phyloP scores from a whole-genome alignment of 2,329 filamentous ascomycete genomes.

The Fusarium pininemorale region DNA sequence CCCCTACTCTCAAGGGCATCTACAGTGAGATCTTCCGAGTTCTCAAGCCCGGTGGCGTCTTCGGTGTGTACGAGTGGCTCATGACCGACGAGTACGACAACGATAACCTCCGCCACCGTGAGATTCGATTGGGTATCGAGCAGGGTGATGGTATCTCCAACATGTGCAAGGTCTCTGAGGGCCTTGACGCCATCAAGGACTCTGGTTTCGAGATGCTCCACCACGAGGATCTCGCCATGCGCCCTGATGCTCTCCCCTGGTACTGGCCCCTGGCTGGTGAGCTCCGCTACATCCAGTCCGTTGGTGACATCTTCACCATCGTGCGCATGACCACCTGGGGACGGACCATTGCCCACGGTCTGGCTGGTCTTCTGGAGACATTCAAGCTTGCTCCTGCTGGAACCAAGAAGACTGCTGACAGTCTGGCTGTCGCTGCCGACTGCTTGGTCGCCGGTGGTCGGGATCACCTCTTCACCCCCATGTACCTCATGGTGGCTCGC shows the following conservation, averaged over 20 bases:
- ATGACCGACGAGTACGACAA: conserved; percentile 98
- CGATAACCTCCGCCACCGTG: conserved; percentile 83
- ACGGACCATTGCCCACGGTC: conserved; percentile 76
- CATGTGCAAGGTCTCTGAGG: conserved; percentile 90
- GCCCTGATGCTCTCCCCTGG: conserved; percentile 83
- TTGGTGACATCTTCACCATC: conserved; percentile 84
- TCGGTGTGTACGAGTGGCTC: conserved; percentile 98
- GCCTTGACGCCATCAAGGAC: conserved; percentile 81
- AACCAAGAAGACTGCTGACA: conserved; percentile 95
- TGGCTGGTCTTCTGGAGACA: conserved; percentile 80
- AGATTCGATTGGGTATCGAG: conserved; percentile 94
- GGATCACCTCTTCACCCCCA: conserved; percentile 95
- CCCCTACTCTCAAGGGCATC: conserved; percentile 87
- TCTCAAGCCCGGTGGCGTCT: conserved; percentile 93
- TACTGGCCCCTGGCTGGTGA: conserved; percentile 92
- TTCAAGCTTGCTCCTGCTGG: conserved; percentile 80
- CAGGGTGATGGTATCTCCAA: conserved; percentile 96
- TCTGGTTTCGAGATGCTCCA: conserved; percentile 87
- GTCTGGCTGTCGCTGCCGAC: conserved; percentile 82
- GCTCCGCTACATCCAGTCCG: conserved; percentile 81
- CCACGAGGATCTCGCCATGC: conserved; percentile 86
- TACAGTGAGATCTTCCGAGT: conserved; percentile 96
- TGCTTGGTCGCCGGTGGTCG: conserved; percentile 86
- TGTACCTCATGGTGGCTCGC: conserved; percentile 96
- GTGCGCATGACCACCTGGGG: conserved; percentile 89